Percentiles rank a stretch among this genome's conserved stretches.
Evolutionary conservation across 495 filamentous ascomycete species (phyloP).

Genomic region (Glonium stellatum): DNA sequence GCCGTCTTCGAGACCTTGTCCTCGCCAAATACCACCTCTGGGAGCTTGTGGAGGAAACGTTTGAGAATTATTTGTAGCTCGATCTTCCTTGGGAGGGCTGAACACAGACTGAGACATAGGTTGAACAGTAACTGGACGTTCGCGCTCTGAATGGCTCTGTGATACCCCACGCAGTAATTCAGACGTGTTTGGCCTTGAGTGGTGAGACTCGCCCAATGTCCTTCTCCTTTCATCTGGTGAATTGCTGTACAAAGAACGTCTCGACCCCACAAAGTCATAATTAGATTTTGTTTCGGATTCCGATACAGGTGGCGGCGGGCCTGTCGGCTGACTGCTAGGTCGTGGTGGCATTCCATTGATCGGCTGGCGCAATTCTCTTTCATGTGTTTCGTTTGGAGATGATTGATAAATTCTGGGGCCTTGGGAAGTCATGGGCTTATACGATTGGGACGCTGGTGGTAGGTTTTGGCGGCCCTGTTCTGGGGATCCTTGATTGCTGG

Average conservation of each 20-base stretch:
- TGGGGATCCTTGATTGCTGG: conserved; percentile 24
- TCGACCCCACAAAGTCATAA: conserved; percentile 10
- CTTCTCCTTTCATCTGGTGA: conserved; percentile 20
- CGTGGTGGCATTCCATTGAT: conserved; percentile 21
- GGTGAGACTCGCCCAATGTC: conserved; percentile 25
- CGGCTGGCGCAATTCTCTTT: conserved; percentile 15
- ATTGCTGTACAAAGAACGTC: conserved; percentile 9
- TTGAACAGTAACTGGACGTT: conserved; percentile 30
- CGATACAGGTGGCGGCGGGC: conserved; percentile 5
- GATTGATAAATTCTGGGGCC: conserved; percentile 21
- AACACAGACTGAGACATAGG: conserved; percentile 29
- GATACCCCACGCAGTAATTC: conserved; percentile 10
- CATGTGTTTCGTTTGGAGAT: conserved; percentile 18
- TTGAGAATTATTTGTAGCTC: not conserved
- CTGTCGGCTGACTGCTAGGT: conserved; percentile 30
- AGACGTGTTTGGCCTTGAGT: conserved; percentile 17
- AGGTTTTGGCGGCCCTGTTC: conserved; percentile 21
- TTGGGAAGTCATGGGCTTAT: conserved; percentile 25
- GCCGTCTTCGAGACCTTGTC: not conserved
- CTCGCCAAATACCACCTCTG: not conserved
- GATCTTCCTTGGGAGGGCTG: conserved; percentile 25
- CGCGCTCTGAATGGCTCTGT: conserved; percentile 11
- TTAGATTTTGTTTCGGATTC: conserved; percentile 6
- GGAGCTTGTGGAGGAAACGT: not conserved
- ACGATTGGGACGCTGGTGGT: conserved; percentile 16